Base-by-base conservation (phyloP, 805 yeast genomes). In the Cyberlindnera petersonii region DNA sequence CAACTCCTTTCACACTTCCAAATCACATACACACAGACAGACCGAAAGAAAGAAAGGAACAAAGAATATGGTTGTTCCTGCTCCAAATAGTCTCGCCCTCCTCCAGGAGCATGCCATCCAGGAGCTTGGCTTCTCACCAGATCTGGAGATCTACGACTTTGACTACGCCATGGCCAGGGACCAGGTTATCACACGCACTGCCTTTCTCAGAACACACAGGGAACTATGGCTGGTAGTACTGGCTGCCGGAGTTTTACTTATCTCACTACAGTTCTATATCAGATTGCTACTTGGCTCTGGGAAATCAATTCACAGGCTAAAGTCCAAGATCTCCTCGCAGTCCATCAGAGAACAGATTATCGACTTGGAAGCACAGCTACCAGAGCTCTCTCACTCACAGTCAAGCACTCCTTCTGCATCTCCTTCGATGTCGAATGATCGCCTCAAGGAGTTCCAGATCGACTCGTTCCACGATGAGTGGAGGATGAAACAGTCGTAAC, bases 61-160 rank as follows among this genome's bases (percentile, higher is more conserved):
- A 39, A 22, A 20, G 33, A 18, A 7, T 18, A 55, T 54, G 60
- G 51, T 47, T 11, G 57, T 56, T 20, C 60, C 60, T 8, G 33
- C 53, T 9, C 53, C 59, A 4, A 43, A 38, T 4, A 48, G 49
- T 19, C 32, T 47, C 9, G 55, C 48, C 15, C 35, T 55, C 3
- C 26, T 56, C 7, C 44, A 43, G 31, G 61, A 56, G 33, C 61
- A 56, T 33, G 60, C 60, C n/a, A 53, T 47, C 42, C 43, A 48
- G 16, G 59, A 56, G 23, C 48, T 38, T 20, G 54, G 54, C 6
- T 33, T 33, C 28, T 32, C 42, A n/a, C 26, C 23, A n/a, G 42
- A 40, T 8, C 39, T 43, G 24, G 44, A 48, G n/a, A 30, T 42
- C 20, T 27, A 42, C 24, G 37, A 48, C 30, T 50, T 46, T 28